Evolutionary conservation across 208 protist species (phyloP).

Genomic region (Wallacemonas sp.): DNA sequence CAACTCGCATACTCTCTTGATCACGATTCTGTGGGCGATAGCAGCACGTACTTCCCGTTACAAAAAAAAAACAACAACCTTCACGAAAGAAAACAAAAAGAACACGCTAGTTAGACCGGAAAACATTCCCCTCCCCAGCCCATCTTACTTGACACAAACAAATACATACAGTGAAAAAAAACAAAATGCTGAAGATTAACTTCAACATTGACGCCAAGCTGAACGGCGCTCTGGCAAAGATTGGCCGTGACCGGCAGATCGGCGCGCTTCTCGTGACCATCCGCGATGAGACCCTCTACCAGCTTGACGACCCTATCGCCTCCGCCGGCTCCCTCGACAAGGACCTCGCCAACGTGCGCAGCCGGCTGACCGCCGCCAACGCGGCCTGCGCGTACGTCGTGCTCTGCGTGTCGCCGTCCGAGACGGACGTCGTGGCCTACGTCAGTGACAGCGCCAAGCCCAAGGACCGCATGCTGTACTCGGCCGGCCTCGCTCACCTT

Average conservation of each 20-base stretch:
- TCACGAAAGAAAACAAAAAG: too few species aligned
- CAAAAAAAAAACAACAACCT: too few species aligned
- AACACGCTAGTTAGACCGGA: too few species aligned
- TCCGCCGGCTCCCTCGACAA: constrained; percentile 28
- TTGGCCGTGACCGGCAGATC: constrained; percentile 24
- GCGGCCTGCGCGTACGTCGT: constrained; percentile 45
- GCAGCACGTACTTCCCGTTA: too few species aligned
- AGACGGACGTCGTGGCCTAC: constrained; percentile 54
- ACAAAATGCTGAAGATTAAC: constrained; percentile 56
- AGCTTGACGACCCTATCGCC: constrained; percentile 34
- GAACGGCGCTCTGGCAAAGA: constrained; percentile 40
- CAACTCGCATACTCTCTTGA: too few species aligned
- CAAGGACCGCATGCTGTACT: constrained; percentile 69
- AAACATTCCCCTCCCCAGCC: too few species aligned
- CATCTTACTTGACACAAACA: too few species aligned
- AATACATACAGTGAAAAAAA: too few species aligned
- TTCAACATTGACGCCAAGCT: constrained; percentile 51
- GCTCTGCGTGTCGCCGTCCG: constrained; percentile 30
- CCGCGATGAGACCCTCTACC: constrained; percentile 47
- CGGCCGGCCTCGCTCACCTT: constrained; percentile 39
- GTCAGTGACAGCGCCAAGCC: constrained; percentile 45
- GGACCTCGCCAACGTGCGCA: constrained; percentile 38
- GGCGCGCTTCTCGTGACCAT: constrained; percentile 49
- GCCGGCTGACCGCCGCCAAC: constrained; percentile 21
- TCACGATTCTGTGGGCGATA: too few species aligned